Base-by-base conservation (phyloP, 2,329 filamentous ascomycete genomes). In the Calonectria ilicicola region DNA sequence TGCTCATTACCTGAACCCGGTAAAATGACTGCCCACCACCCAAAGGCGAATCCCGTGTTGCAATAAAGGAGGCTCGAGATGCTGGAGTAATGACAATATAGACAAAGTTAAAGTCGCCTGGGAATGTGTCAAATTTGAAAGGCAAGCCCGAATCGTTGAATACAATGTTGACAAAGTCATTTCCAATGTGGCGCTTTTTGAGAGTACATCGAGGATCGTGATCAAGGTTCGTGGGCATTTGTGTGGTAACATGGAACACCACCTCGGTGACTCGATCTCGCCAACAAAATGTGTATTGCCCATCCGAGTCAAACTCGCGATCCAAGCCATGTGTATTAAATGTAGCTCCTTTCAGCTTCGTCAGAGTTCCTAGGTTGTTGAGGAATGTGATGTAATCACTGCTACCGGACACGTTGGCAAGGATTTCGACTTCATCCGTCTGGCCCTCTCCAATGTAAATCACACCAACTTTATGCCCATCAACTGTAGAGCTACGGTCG, bases 151-250 rank as follows among this genome's bases (percentile, higher is more conserved):
- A 98, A 80, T 98, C 95, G 82, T 99, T 99, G 89, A 97, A 99
- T 70, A 99, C 93, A 78, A 99, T 98, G 82, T 98, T 98, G 81
- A 99, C 97, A 82, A 95, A 98, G 83, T 98, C 97, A 81, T 99
- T 99, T 70, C 97, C 97, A 73, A 98, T 97, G 81, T 98, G 97
- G 3, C 92, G 90, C 84, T 99, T 99, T 87, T 99, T 99, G 82
- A 91, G 89, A 74, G 93, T 92, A 80, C 93, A 95, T 74, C 91
- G 89, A 12, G 93, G 91, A 78, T 98, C 95, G 35, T 91, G 89
- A 67, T 95, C 91, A 17, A 93, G 86, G 80, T 97, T 91, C 12
- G 95, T 98, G 1, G 97, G 97, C 97, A 99, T 99, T 89, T 98
- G 95, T 5, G 96, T 99, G 6, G 94, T 95, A 67, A 98, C 93